A percentile compares a stretch with the other conserved stretches of the same genome.
Evolutionary conservation across 2,329 filamentous ascomycete genomes (phyloP).

Genomic region (Hypoxylon sp.): DNA sequence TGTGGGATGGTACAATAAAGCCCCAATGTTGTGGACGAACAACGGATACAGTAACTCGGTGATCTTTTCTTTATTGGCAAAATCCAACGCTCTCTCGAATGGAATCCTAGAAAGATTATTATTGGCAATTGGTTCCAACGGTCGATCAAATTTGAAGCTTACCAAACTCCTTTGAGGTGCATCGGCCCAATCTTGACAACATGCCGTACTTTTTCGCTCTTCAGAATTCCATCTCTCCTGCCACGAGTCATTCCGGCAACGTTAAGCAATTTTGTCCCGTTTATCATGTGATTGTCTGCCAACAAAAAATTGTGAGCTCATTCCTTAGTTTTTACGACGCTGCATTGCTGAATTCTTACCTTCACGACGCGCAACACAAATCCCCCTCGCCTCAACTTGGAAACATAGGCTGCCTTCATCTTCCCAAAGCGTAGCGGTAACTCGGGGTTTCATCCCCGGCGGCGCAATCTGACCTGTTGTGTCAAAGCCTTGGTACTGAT

Average conservation of each 20-base stretch:
- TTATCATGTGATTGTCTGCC: constrained; percentile 96
- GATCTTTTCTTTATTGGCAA: constrained; percentile 99
- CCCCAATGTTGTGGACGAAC: constrained; percentile 97
- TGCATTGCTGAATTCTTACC: constrained; percentile 65
- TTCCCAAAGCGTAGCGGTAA: constrained; percentile 97
- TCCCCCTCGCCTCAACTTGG: constrained; percentile 95
- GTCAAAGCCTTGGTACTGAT: constrained; percentile 77
- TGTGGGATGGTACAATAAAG: constrained; percentile 91
- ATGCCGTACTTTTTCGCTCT: constrained; percentile 96
- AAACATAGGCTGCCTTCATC: constrained; percentile 98
- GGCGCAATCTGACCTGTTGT: constrained; percentile 93
- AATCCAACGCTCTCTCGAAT: constrained; percentile 96
- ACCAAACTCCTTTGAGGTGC: constrained; percentile 99
- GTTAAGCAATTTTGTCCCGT: constrained; percentile 96
- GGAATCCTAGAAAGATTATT: constrained; percentile 80
- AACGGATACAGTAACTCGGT: constrained; percentile 94
- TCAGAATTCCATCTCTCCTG: constrained; percentile 93
- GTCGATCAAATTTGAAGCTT: constrained; percentile 58
- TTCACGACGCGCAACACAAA: constrained; percentile 95
- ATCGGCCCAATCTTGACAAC: constrained; percentile 99
- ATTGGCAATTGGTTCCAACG: constrained; percentile 21
- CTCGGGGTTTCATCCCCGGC: constrained; percentile 94
- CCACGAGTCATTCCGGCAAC: constrained; percentile 98
- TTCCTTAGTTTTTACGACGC: constrained; percentile 9
- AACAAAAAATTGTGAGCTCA: constrained; percentile 37